Percentiles rank a stretch among this genome's conserved stretches.
Conservation (phyloP, 2,329 filamentous ascomycete species). For the Pseudogymnoascus verrucosus region DNA sequence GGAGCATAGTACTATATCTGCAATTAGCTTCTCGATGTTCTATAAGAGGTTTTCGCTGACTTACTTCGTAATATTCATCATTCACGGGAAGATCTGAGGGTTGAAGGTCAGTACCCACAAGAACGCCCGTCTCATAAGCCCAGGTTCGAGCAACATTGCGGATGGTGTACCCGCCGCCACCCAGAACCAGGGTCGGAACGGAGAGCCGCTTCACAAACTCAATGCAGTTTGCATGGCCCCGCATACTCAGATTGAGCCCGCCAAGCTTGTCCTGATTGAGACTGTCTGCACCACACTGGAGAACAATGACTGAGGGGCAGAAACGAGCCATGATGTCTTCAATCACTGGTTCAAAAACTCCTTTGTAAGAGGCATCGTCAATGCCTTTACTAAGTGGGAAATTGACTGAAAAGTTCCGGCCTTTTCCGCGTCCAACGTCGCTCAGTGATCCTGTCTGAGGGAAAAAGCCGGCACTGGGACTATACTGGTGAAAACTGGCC, state of each 20-base stretch:
- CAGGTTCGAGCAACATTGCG: conserved; percentile 96
- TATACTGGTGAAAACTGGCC: conserved; percentile 92
- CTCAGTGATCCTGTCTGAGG: conserved; percentile 82
- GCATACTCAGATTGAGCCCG: conserved; percentile 97
- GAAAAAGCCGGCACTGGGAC: conserved; percentile 64
- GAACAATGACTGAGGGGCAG: conserved; percentile 81
- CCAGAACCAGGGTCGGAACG: conserved; percentile 79
- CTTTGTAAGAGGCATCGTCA: conserved; percentile 80
- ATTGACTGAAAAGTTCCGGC: conserved; percentile 85
- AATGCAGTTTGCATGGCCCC: conserved; percentile 89
- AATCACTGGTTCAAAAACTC: conserved; percentile 86
- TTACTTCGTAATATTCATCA: conserved; percentile 80
- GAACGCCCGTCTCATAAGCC: conserved; percentile 89
- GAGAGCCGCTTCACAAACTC: conserved; percentile 81
- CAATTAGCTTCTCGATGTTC: neutral
- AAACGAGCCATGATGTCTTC: conserved; percentile 79
- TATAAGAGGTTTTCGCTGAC: neutral
- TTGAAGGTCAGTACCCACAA: conserved; percentile 75
- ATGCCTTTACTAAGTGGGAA: conserved; percentile 89
- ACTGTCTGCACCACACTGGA: conserved; percentile 94
- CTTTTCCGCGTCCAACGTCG: conserved; percentile 78
- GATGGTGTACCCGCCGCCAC: conserved; percentile 93
- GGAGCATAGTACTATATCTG: conserved; percentile 67
- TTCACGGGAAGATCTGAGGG: conserved; percentile 75
- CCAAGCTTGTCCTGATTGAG: conserved; percentile 89